Conservation (phyloP, 768 basidiomycete genomes). For the Gloeophyllum trabeum region DNA sequence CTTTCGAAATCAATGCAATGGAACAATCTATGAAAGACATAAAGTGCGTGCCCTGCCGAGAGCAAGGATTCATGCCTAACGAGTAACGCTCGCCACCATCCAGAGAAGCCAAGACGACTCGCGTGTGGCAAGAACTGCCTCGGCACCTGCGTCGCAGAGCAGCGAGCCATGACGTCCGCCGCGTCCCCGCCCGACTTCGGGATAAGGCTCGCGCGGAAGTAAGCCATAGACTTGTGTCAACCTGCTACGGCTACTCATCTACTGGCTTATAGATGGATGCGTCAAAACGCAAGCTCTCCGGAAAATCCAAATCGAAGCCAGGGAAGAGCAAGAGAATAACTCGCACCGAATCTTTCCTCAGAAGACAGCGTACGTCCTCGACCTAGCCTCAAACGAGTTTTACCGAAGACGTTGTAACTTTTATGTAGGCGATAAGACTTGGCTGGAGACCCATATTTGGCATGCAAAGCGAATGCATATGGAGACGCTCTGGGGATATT, state of each 20-base stretch:
- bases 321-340: constrained; percentile 50
- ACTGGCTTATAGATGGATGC: constrained; percentile 36
- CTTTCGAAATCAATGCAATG: constrained; percentile 88
- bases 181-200: constrained; percentile 78
- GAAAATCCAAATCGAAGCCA: constrained; percentile 44
- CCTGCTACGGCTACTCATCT: not conserved
- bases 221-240: constrained; percentile 9
- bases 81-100: not conserved
- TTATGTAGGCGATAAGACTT: constrained; percentile 63
- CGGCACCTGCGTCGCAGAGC: constrained; percentile 86
- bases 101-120: constrained; percentile 61
- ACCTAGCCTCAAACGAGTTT: not conserved
- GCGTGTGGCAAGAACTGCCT: constrained; percentile 90
- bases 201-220: constrained; percentile 81
- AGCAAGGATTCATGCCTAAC: not conserved
- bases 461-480: constrained; percentile 96
- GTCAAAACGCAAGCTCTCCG: constrained; percentile 25
- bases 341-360: constrained; percentile 49
- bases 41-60: constrained; percentile 30
- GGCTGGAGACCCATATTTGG: constrained; percentile 97
- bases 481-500: constrained; percentile 87
- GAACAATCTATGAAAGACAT: constrained; percentile 76
- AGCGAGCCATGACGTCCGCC: constrained; percentile 88
- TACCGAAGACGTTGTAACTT: not conserved
- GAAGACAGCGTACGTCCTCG: constrained; percentile 55